Conservation (phyloP, 257 asterid species). For the Scutellaria baicalensis region DNA sequence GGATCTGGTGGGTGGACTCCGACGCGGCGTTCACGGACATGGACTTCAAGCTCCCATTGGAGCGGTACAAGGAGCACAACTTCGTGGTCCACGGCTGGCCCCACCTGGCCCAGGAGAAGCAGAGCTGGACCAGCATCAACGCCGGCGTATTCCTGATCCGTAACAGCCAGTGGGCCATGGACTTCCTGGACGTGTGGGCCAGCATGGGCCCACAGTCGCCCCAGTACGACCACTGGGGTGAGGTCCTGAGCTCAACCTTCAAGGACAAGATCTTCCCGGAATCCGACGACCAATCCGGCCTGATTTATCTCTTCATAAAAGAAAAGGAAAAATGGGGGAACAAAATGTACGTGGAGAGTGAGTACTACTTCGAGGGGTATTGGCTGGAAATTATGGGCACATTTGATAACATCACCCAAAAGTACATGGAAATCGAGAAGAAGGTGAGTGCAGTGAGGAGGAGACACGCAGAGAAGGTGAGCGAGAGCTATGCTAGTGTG, state of each 20-base stretch:
- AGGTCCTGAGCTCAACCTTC: constrained; percentile 37
- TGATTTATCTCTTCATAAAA: constrained; percentile 51
- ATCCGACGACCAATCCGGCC: constrained; percentile 84
- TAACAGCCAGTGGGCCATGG: constrained; percentile 89
- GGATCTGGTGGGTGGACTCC: constrained; percentile 99
- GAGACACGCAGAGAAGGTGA: constrained; percentile 74
- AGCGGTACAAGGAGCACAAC: constrained; percentile 53
- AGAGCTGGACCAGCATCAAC: constrained; percentile 92
- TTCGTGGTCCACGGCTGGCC: constrained; percentile 92
- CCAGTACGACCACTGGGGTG: constrained; percentile 72
- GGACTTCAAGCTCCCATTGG: constrained; percentile 75
- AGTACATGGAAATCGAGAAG: constrained; percentile 45
- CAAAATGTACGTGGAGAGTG: constrained; percentile 61
- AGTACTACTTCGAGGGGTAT: constrained; percentile 79
- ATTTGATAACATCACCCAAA: constrained; percentile 42
- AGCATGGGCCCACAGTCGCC: constrained; percentile 89
- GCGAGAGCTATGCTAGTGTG: constrained; percentile 42
- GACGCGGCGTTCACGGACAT: constrained; percentile 98
- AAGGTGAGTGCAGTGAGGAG: constrained; percentile 38
- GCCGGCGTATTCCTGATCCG: constrained; percentile 94
- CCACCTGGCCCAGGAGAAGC: constrained; percentile 30
- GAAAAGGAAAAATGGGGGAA: constrained; percentile 70
- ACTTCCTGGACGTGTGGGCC: constrained; percentile 78
- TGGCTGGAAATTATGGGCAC: constrained; percentile 81
- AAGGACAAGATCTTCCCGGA: constrained; percentile 67